Evolutionary conservation across 2,329 filamentous ascomycete species (phyloP).

Genomic region (Lachnellula hyalina): DNA sequence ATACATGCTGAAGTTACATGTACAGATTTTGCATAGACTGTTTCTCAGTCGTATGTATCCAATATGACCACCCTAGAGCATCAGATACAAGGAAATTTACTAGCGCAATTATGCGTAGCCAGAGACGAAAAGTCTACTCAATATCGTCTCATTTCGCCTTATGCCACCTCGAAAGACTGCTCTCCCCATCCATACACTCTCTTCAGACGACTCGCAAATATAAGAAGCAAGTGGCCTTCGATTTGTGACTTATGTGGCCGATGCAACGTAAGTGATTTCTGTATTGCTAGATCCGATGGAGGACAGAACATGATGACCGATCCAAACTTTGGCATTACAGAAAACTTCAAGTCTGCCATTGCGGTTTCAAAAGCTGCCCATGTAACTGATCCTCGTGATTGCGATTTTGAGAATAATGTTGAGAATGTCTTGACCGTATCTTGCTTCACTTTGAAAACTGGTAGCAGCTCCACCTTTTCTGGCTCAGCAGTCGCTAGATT

Average conservation of each 20-base stretch:
- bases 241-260: constrained; percentile 3
- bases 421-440: constrained; percentile 37
- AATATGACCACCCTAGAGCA: background rate
- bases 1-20: no score
- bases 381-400: constrained; percentile 11
- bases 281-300: background rate
- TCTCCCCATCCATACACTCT: constrained; percentile 4
- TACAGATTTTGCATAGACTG: no score
- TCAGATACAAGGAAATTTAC: background rate
- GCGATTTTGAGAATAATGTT: constrained; percentile 23
- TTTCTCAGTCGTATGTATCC: no score
- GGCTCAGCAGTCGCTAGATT: background rate
- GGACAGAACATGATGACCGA: constrained; percentile 27
- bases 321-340: constrained; percentile 36
- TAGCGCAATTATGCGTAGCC: no score
- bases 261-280: constrained; percentile 4
- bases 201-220: constrained; percentile 4
- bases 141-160: background rate
- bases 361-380: constrained; percentile 35
- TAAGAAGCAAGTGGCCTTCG: background rate
- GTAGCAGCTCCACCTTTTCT: background rate
- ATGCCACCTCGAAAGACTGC: background rate
- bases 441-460: constrained; percentile 35
- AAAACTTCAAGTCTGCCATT: constrained; percentile 39
- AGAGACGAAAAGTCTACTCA: background rate